Evolutionary conservation across 805 yeast genomes (phyloP).

Genomic region (Spencermartinsiella europaea): DNA sequence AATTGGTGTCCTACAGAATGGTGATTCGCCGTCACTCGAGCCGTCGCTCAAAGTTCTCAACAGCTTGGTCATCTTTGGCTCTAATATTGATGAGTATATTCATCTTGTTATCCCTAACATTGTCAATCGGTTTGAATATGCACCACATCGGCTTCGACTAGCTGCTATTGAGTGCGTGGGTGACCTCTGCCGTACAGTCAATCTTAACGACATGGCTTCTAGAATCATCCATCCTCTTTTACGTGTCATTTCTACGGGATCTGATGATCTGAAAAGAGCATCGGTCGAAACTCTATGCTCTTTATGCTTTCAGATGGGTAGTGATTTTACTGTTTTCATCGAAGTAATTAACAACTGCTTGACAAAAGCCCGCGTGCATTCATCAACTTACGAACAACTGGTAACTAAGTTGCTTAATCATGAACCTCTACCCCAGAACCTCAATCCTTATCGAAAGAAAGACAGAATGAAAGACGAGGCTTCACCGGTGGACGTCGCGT

Average conservation of each 20-base stretch:
- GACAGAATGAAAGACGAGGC: slow-evolving; percentile 54
- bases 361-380: slow-evolving; percentile 58
- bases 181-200: slow-evolving; percentile 64
- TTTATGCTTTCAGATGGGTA: slow-evolving; percentile 71
- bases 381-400: slow-evolving; percentile 72
- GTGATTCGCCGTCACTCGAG: slow-evolving; percentile 48
- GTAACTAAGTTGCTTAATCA: slow-evolving; percentile 73
- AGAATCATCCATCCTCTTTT: slow-evolving; percentile 83
- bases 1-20: slow-evolving; percentile 67
- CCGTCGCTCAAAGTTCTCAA: slow-evolving; percentile 64
- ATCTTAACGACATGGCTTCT: slow-evolving; percentile 81
- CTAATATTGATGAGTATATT: slow-evolving; percentile 80
- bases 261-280: slow-evolving; percentile 57
- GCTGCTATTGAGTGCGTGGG: slow-evolving; percentile 83
- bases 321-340: slow-evolving; percentile 78
- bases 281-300: slow-evolving; percentile 74
- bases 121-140: slow-evolving; percentile 72
- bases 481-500: slow-evolving; percentile 59
- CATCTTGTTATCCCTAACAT: slow-evolving; percentile 85
- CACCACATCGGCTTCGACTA: slow-evolving; percentile 52
- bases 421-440: slow-evolving; percentile 78
- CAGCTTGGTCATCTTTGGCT: slow-evolving; percentile 81
- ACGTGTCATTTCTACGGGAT: slow-evolving; percentile 49
- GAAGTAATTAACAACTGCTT: slow-evolving; percentile 68
- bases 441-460: slow-evolving; percentile 42